Conservation (phyloP, 2,329 filamentous ascomycete genomes). For the Cladosporium sphaerospermum region DNA sequence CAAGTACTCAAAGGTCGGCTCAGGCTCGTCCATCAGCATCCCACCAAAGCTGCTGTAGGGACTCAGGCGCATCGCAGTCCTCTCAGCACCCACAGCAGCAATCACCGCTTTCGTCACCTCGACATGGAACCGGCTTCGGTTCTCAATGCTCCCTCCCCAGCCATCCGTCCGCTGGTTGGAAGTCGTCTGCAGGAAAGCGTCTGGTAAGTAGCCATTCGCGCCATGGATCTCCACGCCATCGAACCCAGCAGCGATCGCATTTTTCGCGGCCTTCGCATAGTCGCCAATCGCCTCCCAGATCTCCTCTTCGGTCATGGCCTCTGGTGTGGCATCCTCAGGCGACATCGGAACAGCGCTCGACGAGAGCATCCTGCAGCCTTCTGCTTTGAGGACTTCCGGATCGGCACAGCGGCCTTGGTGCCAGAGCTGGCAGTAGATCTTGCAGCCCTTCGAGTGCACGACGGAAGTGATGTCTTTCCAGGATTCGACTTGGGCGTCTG, state of each 20-base stretch:
- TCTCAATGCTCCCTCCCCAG: constrained; percentile 47
- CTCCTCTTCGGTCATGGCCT: constrained; percentile 37
- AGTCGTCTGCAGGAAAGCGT: constrained; percentile 48
- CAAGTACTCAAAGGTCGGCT: constrained; percentile 56
- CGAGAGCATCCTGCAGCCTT: constrained; percentile 23
- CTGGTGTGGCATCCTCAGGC: constrained; percentile 13
- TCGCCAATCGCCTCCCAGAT: constrained; percentile 38
- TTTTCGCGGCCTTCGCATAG: constrained; percentile 42
- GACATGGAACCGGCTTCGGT: constrained; percentile 50
- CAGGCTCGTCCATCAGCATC: constrained; percentile 55
- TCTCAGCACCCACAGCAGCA: constrained; percentile 38
- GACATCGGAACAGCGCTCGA: constrained; percentile 28
- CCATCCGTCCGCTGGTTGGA: constrained; percentile 46
- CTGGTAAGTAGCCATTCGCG: constrained; percentile 47
- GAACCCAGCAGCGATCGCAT: constrained; percentile 51
- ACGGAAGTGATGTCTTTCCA: constrained; percentile 48
- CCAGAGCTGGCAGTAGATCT: constrained; percentile 42
- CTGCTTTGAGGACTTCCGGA: constrained; percentile 23
- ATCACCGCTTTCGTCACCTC: constrained; percentile 47
- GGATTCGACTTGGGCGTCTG: constrained; percentile 38
- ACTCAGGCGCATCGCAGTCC: constrained; percentile 49
- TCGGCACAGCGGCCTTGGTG: constrained; percentile 45
- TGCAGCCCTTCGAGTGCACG: constrained; percentile 46
- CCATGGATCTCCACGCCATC: constrained; percentile 48
- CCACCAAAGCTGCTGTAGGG: constrained; percentile 56